Percentiles rank a stretch among this genome's conserved stretches.
phyloP scores from a whole-genome alignment of 768 basidiomycete species.

The Amanita thiersii region DNA sequence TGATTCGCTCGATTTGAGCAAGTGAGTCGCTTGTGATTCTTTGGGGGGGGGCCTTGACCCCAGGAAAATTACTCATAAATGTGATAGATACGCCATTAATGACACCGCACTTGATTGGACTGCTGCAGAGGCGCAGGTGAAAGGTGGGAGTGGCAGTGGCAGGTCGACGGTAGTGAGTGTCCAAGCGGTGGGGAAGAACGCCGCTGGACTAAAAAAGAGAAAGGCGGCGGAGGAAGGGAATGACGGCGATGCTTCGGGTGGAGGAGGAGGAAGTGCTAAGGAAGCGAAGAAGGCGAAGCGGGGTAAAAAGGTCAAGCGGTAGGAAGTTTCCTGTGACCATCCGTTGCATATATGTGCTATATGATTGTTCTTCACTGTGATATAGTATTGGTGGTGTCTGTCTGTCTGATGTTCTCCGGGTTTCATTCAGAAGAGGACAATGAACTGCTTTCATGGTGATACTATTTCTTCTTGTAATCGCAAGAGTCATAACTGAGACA shows the following conservation, averaged over 20 bases:
- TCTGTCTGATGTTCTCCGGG: no score
- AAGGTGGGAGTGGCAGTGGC: constrained; percentile 31
- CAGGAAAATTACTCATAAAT: constrained; percentile 13
- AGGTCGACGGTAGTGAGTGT: constrained; percentile 74
- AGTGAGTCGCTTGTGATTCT: constrained; percentile 45
- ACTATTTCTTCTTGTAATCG: no score
- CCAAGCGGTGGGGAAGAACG: constrained; percentile 34
- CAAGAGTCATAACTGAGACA: no score
- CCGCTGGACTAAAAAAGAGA: constrained; percentile 59
- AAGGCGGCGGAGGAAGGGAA: constrained; percentile 24
- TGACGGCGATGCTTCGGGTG: constrained; percentile 21
- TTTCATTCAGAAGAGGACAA: no score
- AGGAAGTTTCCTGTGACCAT: no score
- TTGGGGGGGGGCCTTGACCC: constrained; percentile 10
- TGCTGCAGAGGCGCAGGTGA: constrained; percentile 65
- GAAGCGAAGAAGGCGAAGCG: constrained; percentile 43
- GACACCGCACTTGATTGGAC: constrained; percentile 66
- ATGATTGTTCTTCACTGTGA: no score
- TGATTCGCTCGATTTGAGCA: constrained; percentile 77
- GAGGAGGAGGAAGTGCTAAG: no score
- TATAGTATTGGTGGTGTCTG: no score
- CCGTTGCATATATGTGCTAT: no score
- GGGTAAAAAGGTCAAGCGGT: constrained; percentile 38
- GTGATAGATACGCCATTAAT: constrained; percentile 65
- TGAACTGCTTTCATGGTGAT: no score